Percentiles rank a stretch among this genome's conserved stretches.
phyloP scores from a whole-genome alignment of 2,329 filamentous ascomycete genomes.

The Arthrobotrys sphaeroides region DNA sequence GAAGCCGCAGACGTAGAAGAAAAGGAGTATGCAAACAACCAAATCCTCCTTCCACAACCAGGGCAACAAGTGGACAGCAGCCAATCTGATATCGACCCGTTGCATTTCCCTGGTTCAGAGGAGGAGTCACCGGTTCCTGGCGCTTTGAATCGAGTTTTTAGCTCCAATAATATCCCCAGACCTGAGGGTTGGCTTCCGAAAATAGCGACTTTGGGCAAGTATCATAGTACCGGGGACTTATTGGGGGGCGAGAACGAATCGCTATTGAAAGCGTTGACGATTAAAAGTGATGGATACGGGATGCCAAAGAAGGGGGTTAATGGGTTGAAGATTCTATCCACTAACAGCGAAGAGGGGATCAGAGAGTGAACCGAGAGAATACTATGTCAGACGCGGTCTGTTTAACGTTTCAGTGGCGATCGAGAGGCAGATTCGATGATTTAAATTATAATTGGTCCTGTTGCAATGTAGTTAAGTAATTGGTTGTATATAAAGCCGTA shows the following conservation, averaged over 20 bases:
- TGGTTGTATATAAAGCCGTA: too few relatives aligned
- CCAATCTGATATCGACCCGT: too few relatives aligned
- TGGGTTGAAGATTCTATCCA: neutral
- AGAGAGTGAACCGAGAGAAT: neutral
- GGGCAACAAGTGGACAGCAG: constrained; percentile 27
- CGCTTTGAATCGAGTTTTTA: neutral
- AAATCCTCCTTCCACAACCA: neutral
- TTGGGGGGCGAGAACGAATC: neutral
- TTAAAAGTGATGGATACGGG: constrained; percentile 24
- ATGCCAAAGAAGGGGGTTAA: neutral
- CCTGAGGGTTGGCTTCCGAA: too few relatives aligned
- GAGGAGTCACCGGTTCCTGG: neutral
- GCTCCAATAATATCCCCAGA: too few relatives aligned
- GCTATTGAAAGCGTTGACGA: neutral
- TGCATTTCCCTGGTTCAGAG: too few relatives aligned
- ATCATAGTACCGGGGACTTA: constrained; percentile 1
- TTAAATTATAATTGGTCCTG: too few relatives aligned
- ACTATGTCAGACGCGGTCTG: too few relatives aligned
- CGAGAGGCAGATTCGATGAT: too few relatives aligned
- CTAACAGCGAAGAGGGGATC: constrained; percentile 22
- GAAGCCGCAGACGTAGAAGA: constrained; percentile 1
- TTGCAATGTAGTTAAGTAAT: too few relatives aligned
- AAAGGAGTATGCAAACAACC: neutral
- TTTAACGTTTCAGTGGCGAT: too few relatives aligned
- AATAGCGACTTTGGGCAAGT: neutral